Conservation (phyloP, 768 basidiomycete species). For the Leccinellum rugosiceps region DNA sequence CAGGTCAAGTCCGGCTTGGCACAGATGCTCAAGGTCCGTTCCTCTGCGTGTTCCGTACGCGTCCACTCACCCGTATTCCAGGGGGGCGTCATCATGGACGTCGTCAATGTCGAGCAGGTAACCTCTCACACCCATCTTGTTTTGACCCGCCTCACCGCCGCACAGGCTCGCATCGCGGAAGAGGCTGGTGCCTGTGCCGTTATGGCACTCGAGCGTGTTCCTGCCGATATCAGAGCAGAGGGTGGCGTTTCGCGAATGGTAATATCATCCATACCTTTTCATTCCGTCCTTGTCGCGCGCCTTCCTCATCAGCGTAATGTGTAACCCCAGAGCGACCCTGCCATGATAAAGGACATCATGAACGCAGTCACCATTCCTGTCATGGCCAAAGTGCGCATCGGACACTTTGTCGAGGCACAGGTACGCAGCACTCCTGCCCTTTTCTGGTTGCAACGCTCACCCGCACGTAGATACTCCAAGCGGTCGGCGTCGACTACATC, state of each 20-base stretch:
- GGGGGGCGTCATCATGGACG: constrained; percentile 96
- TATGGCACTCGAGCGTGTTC: constrained; percentile 95
- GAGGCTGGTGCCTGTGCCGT: constrained; percentile 97
- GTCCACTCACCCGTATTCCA: constrained; percentile 20
- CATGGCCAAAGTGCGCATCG: constrained; percentile 95
- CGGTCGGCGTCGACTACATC: constrained; percentile 93
- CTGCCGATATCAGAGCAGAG: constrained; percentile 87
- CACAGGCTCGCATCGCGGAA: constrained; percentile 90
- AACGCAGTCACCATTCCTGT: constrained; percentile 95
- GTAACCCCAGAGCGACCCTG: constrained; percentile 74
- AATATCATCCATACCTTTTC: constrained; percentile 22
- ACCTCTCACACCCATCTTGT: not conserved
- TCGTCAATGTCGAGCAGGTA: constrained; percentile 73
- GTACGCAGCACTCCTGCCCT: constrained; percentile 34
- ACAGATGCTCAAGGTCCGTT: constrained; percentile 88
- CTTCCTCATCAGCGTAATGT: not conserved
- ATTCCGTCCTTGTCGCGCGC: not conserved
- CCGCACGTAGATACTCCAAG: constrained; percentile 75
- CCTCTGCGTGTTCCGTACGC: not conserved
- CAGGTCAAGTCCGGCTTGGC: constrained; percentile 93
- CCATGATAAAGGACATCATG: constrained; percentile 95
- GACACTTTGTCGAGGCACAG: constrained; percentile 97
- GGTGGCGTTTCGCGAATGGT: constrained; percentile 98
- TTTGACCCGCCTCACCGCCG: constrained; percentile 3
- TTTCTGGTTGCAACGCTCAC: not conserved